Evolutionary conservation across 306 rosid species (phyloP).

Genomic region (Argentina anserina): DNA sequence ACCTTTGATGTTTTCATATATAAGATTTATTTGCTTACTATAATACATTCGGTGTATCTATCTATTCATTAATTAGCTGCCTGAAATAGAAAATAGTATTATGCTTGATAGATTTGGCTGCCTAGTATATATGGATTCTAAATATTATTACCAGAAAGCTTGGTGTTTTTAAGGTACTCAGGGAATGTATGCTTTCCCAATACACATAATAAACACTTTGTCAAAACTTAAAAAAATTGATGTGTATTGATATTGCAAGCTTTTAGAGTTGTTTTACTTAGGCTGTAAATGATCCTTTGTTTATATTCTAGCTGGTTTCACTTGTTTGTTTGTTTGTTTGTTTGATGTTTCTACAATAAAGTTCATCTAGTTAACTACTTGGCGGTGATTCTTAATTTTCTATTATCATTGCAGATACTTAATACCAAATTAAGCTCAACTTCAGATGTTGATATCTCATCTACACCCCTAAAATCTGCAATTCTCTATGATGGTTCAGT

Average conservation of each 20-base stretch:
- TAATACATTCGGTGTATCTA: neutral
- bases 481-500: constrained; percentile 88
- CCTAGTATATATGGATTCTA: neutral
- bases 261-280: neutral
- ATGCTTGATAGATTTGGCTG: neutral
- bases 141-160: neutral
- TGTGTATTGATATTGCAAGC: neutral
- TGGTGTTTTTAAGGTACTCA: neutral
- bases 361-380: constrained; percentile 21
- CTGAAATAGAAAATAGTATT: neutral
- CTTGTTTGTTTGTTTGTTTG: neutral
- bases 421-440: constrained; percentile 59
- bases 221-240: neutral
- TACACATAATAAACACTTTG: neutral
- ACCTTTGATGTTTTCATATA: constrained; percentile 10
- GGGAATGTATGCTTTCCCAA: neutral
- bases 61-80: neutral
- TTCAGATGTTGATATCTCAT: constrained; percentile 31
- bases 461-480: constrained; percentile 45
- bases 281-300: neutral
- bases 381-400: constrained; percentile 17
- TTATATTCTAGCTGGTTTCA: neutral
- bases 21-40: neutral
- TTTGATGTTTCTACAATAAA: neutral
- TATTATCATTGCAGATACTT: constrained; percentile 55